Evolutionary conservation across 2,329 filamentous ascomycete species (phyloP).

Genomic region (Pestalotiopsis sp.): DNA sequence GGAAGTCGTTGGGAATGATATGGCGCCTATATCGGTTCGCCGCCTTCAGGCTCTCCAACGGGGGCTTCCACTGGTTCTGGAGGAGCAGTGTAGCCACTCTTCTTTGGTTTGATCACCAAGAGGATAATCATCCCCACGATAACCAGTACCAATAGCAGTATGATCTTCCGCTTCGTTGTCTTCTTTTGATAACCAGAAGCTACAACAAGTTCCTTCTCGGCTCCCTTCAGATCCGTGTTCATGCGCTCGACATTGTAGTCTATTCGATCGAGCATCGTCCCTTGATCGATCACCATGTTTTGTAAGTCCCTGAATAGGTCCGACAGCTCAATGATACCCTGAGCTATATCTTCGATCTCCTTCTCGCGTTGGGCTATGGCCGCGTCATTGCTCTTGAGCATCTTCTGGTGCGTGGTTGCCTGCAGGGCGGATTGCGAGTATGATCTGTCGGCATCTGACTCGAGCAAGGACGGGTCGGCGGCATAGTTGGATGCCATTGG

Average conservation of each 20-base stretch:
- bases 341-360: conserved; percentile 97
- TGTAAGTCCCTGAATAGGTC: conserved; percentile 97
- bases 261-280: conserved; percentile 88
- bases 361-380: conserved; percentile 89
- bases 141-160: conserved; percentile 82
- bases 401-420: conserved; percentile 63
- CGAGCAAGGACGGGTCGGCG: conserved; percentile 81
- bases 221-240: conserved; percentile 88
- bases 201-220: conserved; percentile 88
- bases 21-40: background rate
- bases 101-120: conserved; percentile 77
- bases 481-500: conserved; percentile 60
- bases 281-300: conserved; percentile 91
- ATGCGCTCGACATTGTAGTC: conserved; percentile 98
- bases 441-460: conserved; percentile 90
- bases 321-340: conserved; percentile 95
- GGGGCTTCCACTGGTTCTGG: conserved; percentile 7
- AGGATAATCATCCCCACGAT: conserved; percentile 87
- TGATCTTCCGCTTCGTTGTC: conserved; percentile 88
- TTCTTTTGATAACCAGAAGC: conserved; percentile 87
- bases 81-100: conserved; percentile 22
- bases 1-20: background rate
- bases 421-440: conserved; percentile 89
- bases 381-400: conserved; percentile 75
- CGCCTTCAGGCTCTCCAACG: conserved; percentile 9